Evolutionary conservation across 768 basidiomycete genomes (phyloP), one percentile per base, ranked within the genome.

Genomic region (Rhodotorula kratochvilovae): DNA sequence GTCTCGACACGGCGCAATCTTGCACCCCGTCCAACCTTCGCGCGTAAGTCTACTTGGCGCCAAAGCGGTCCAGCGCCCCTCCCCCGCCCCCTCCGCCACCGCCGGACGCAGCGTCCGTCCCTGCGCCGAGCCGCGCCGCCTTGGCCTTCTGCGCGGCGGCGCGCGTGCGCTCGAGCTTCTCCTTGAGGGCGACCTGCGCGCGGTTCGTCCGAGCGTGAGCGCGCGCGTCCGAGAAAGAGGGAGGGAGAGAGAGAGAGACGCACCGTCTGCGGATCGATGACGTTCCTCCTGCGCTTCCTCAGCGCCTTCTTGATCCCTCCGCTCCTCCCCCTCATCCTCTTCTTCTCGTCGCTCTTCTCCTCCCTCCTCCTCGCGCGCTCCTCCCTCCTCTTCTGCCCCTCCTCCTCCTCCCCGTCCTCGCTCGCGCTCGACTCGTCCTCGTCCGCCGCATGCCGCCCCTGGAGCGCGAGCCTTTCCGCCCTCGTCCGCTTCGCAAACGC

Each of bases 251-350:
- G 35, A 5, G n/a, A 21, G 57, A 33, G 45, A 80, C 82, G 77
- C 62, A 85, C 82, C 80, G 85, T 77, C 31, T 78, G 67, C 48
- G 91, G 91, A 79, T 97, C 93, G 72, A 97, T 86, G 59, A 97
- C 90, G 77, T 97, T 96, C 84, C 94, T 92, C 79, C 91, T 87
- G 81, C 95, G 90, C 83, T 93, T 96, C 77, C 90, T 85, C 72
- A 96, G 78, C 77, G 77, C 87, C 83, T 92, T 84, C 80, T 92
- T 95, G 78, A 93, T 78, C 46, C 70, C 73, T 45, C 67, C 72
- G 51, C 86, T 87, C 79, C 88, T 92, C 25, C 93, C 92, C 45
- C 92, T 86, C 89, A 90, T 91, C 83, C 86, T 89, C 77, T 85
- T 85, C 83, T 87, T 90, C 55, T 79, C 79, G 76, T 80, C 81